phyloP scores from a whole-genome alignment of 345 rosid genomes.

The Rhodamnia argentea region DNA sequence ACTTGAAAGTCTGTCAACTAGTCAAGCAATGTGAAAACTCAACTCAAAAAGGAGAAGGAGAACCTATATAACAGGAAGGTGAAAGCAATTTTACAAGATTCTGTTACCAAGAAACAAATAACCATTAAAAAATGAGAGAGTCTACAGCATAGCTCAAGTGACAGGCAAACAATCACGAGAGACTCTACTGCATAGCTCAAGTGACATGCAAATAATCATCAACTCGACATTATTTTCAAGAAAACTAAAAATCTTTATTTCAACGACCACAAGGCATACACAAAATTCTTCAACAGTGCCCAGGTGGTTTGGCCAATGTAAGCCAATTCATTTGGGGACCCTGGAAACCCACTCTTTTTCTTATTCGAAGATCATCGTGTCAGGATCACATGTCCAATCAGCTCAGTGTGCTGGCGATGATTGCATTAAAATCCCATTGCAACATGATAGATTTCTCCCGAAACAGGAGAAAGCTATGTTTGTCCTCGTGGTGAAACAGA shows the following conservation, averaged over 20 bases:
- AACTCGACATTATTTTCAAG: not conserved
- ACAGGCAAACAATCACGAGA: not conserved
- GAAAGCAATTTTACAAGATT: not conserved
- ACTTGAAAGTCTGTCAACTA: not conserved
- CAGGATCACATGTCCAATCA: not conserved
- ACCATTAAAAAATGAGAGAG: not conserved
- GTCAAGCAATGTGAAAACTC: not conserved
- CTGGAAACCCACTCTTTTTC: too few species aligned
- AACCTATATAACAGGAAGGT: not conserved
- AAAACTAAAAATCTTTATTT: not conserved
- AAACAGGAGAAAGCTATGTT: not conserved
- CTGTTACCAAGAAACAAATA: not conserved
- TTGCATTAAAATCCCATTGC: not conserved
- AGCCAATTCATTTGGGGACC: too few species aligned
- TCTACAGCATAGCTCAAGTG: not conserved
- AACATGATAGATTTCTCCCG: not conserved
- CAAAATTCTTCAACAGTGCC: not conserved
- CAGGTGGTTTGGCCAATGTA: too few species aligned
- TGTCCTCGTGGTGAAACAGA: not conserved
- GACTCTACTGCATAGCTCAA: not conserved
- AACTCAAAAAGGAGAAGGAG: not conserved
- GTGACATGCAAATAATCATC: not conserved
- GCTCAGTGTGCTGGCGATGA: not conserved
- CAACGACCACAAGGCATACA: not conserved
- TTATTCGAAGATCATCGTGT: not conserved